These are phyloP conservation scores for Bruguiera sexangula DNA, from an alignment of 345 rosid genomes.

Conservation along the genomic window DNA sequence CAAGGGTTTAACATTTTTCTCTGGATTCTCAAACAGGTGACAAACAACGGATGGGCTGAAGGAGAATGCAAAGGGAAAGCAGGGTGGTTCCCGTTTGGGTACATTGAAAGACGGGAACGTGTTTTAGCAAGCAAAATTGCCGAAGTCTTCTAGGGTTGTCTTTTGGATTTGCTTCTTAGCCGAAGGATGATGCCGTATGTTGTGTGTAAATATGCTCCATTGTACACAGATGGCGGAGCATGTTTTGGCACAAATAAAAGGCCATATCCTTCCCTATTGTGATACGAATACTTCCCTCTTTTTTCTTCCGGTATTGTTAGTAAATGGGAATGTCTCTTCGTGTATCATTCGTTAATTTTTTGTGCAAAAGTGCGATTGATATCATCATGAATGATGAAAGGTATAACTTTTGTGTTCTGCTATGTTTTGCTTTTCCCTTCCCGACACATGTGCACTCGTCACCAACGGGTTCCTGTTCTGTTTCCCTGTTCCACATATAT, in stretches of 20 bases:
- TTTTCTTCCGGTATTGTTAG: constrained; percentile 4
- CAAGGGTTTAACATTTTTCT: constrained; percentile 3
- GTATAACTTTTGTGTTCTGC: too few relatives aligned
- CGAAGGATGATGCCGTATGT: constrained; percentile 18
- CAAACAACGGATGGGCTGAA: constrained; percentile 86
- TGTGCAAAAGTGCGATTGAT: not conserved
- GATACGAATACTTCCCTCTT: constrained; percentile 20
- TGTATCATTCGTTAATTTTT: constrained; percentile 13
- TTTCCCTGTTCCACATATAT: too few relatives aligned
- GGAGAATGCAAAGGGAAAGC: constrained; percentile 94
- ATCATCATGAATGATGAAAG: too few relatives aligned
- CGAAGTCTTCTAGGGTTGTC: constrained; percentile 57
- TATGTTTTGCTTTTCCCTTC: too few relatives aligned
- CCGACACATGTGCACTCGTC: too few relatives aligned
- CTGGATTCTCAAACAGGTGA: constrained; percentile 46
- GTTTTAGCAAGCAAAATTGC: constrained; percentile 81
- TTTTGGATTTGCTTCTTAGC: constrained; percentile 14
- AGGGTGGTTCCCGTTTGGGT: constrained; percentile 84
- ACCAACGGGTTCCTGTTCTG: too few relatives aligned
- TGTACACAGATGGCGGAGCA: constrained; percentile 17
- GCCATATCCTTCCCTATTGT: constrained; percentile 14
- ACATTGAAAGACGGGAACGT: constrained; percentile 79
- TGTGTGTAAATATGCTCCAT: constrained; percentile 10
- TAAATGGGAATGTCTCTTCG: constrained; percentile 20
- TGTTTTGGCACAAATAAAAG: constrained; percentile 11